Percentiles rank a stretch among this genome's conserved stretches.
Evolutionary conservation across 441 rosid species (phyloP).

Genomic region (Syzygium malaccense): DNA sequence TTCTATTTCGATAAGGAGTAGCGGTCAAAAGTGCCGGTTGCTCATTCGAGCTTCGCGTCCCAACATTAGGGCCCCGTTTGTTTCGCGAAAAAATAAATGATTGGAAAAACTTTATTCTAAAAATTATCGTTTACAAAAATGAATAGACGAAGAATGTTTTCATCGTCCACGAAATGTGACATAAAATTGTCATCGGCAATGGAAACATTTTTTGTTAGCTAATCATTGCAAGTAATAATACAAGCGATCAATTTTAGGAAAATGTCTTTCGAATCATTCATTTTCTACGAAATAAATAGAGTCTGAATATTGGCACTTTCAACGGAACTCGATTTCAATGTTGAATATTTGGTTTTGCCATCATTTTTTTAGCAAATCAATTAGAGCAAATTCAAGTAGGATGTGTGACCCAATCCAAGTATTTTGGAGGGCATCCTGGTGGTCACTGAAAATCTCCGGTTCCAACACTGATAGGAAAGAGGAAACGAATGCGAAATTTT

Average conservation of each 20-base stretch:
- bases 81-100: too few relatives aligned
- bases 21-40: neutral
- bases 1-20: neutral
- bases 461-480: neutral
- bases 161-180: too few relatives aligned
- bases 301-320: neutral
- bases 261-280: too few relatives aligned
- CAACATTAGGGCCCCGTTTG: neutral
- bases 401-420: neutral
- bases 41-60: neutral
- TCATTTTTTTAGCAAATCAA: neutral
- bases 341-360: neutral
- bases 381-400: neutral
- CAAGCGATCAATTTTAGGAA: too few relatives aligned
- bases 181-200: too few relatives aligned
- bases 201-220: too few relatives aligned
- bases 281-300: too few relatives aligned
- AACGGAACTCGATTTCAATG: neutral
- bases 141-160: too few relatives aligned
- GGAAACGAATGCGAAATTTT: neutral
- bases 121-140: too few relatives aligned
- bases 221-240: too few relatives aligned
- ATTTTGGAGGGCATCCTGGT: neutral
- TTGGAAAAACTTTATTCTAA: too few relatives aligned
- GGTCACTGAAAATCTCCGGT: neutral